A percentile compares a stretch with the other conserved stretches of the same genome.
These are phyloP conservation scores for Fusarium marasasianum DNA, from an alignment of 2,329 filamentous ascomycete species.

Conservation along the genomic window DNA sequence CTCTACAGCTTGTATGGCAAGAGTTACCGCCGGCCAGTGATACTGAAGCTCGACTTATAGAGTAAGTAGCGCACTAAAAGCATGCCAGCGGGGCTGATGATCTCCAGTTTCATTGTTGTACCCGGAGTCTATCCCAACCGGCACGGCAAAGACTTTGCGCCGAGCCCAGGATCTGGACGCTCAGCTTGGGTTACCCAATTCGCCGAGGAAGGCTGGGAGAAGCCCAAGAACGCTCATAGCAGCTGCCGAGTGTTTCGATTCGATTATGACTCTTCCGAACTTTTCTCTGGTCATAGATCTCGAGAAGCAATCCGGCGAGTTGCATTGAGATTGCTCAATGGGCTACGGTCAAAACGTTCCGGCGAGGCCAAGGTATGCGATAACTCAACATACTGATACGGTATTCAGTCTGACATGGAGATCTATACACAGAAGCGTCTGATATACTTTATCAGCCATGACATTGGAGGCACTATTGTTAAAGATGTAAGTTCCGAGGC, in stretches of 20 bases:
- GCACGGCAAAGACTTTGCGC: neutral
- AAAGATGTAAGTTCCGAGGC: neutral
- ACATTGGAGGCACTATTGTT: neutral
- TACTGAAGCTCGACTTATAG: too few relatives aligned
- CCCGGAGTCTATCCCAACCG: neutral
- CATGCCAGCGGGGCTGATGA: neutral
- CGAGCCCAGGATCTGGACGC: neutral
- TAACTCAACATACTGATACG: fast-evolving
- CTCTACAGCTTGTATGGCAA: neutral
- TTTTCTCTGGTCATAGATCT: neutral
- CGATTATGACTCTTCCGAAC: neutral
- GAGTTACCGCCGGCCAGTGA: neutral
- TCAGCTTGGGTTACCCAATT: neutral
- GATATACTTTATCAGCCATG: neutral
- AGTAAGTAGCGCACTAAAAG: fast-evolving
- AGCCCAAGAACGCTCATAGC: fast-evolving
- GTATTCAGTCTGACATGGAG: fast-evolving
- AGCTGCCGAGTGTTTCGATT: neutral
- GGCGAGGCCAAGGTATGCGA: neutral
- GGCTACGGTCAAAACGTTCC: neutral
- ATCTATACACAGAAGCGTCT: neutral
- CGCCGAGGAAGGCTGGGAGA: neutral
- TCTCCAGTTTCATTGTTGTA: neutral
- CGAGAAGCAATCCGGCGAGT: neutral
- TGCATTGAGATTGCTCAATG: neutral